Base-by-base conservation (phyloP, 495 filamentous ascomycete genomes). In the Viridothelium virens region DNA sequence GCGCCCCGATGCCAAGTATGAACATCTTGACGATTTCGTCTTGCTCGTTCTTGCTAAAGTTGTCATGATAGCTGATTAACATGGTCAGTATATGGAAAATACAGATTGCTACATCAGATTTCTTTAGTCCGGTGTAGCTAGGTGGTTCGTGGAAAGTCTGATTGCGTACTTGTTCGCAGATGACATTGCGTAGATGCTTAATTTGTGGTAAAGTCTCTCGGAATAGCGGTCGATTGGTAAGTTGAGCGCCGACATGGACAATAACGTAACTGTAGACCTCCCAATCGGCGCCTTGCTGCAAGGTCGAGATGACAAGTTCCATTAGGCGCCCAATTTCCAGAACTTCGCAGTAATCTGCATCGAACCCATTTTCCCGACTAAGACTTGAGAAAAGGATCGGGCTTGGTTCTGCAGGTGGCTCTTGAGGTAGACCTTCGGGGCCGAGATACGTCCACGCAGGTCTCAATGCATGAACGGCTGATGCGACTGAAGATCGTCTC, bases 221-320 rank as follows among this genome's bases (percentile, higher is more conserved):
- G 75, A 97, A 97, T 6, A 96, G 79, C n/a, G 89, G 85, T 68
- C 91, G 89, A 72, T 97, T 97, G 71, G 87, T 87, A 41, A 99
- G 82, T 71, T 97, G 93, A 34, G 88, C 87, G 12, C 89, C 87
- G n/a, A 96, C 77, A 73, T 96, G 90, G 12, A 89, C 88, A 12
- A 97, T 81, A 38, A 94, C 83, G 73, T 91, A 96, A 77, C 89
- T 92, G 80, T 96, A 96, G 1, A 96, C 78, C 75, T 97, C 92
- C 95, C 95, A 99, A 63, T 96, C 89, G 38, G 84, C 84, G 59
- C 88, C 89, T 48, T 89, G 80, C 69, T 90, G 86, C 38, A 99
- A 77, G 25, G 96, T 77, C 2, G 82, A 82, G 46, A 92, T 84
- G 46, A 96, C 76, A 9, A 84, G 79, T 62, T 94, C 88, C 16